A percentile compares a stretch with the other conserved stretches of the same genome.
Evolutionary conservation across 1,139 yeast genomes (phyloP).

Genomic region (Kurtzmaniella quercitrusa): DNA sequence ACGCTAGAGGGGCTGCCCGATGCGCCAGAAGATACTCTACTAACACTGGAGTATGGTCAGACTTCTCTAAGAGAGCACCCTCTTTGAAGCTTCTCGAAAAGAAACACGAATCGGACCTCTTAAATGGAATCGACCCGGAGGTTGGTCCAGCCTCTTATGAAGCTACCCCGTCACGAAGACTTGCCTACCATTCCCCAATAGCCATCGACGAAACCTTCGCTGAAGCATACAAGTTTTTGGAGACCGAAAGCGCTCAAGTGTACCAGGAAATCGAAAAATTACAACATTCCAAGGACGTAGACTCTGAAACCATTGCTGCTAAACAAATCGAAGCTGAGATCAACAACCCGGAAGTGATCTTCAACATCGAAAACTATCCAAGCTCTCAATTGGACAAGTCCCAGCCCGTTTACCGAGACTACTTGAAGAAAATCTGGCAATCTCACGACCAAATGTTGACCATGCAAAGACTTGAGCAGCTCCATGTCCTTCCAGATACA

Average conservation of each 20-base stretch:
- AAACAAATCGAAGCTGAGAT: conserved; percentile 45
- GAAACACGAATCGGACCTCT: conserved; percentile 26
- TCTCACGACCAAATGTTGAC: conserved; percentile 60
- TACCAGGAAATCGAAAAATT: conserved; percentile 19
- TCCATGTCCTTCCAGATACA: conserved; percentile 88
- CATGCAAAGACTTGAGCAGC: conserved; percentile 87
- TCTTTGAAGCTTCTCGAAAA: conserved; percentile 31
- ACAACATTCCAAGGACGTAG: conserved; percentile 6
- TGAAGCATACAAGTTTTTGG: conserved; percentile 58
- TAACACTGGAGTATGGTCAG: conserved; percentile 44
- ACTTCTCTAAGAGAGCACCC: conserved; percentile 38
- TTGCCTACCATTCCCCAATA: conserved; percentile 57
- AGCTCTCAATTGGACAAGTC: conserved; percentile 50
- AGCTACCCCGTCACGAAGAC: conserved; percentile 14
- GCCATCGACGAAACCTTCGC: conserved; percentile 72
- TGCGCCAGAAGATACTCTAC: conserved; percentile 8
- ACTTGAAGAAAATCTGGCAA: conserved; percentile 70
- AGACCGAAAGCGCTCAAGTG: conserved; percentile 32
- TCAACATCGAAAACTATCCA: conserved; percentile 47
- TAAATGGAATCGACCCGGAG: conserved; percentile 29
- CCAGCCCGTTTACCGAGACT: conserved; percentile 74
- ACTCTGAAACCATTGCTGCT: conserved; percentile 5
- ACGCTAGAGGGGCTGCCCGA: conserved; percentile 7
- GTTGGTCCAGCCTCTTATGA: conserved; percentile 29
- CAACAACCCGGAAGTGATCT: conserved; percentile 78